These are phyloP conservation scores for Cladosporium sp. DNA, from an alignment of 2,329 filamentous ascomycete species.

Conservation along the genomic window DNA sequence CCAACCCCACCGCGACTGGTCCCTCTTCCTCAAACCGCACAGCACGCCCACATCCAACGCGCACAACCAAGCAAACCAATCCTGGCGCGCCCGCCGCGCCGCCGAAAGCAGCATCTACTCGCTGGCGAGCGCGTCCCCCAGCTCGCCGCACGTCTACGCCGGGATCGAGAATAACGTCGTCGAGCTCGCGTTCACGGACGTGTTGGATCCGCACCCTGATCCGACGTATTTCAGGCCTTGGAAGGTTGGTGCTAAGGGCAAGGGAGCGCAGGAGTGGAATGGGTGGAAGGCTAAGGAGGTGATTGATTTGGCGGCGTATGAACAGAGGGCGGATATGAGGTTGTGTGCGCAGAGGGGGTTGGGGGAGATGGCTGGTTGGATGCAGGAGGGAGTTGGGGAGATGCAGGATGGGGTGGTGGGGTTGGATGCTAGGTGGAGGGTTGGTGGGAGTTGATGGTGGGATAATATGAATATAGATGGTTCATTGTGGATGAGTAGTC, in stretches of 20 bases:
- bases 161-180: conserved; percentile 45
- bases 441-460: conserved; percentile 9
- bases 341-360: conserved; percentile 2
- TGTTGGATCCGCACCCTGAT: conserved; percentile 42
- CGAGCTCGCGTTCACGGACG: conserved; percentile 40
- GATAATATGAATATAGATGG: too few relatives aligned
- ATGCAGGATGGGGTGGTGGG: neutral
- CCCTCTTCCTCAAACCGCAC: conserved; percentile 42
- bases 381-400: neutral
- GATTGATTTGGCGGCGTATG: conserved; percentile 9
- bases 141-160: conserved; percentile 44
- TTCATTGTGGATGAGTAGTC: too few relatives aligned
- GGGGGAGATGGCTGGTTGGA: neutral
- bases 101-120: conserved; percentile 36
- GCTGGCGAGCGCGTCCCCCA: conserved; percentile 42
- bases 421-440: conserved; percentile 6
- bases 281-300: conserved; percentile 11
- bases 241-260: neutral
- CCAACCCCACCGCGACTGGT: conserved; percentile 33
- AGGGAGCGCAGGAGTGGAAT: conserved; percentile 7
- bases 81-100: conserved; percentile 19
- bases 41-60: conserved; percentile 17
- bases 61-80: neutral
- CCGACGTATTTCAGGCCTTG: conserved; percentile 28
- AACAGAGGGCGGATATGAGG: conserved; percentile 7